Conservation (phyloP, 352 stramenopile species). For the Blastocystis sp. region DNA sequence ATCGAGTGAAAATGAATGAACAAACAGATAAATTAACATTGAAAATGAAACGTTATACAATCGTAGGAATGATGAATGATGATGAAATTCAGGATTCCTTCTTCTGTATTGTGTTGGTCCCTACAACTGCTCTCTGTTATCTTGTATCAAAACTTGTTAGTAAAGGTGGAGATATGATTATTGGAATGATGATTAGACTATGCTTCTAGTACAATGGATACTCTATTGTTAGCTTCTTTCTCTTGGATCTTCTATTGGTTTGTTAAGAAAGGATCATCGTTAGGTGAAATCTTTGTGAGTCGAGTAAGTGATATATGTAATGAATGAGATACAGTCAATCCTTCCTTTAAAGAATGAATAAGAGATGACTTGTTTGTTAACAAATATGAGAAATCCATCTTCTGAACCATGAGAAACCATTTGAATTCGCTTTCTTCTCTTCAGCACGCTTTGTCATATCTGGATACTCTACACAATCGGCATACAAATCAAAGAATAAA, state of each 20-base stretch:
- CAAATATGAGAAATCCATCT: slow-evolving; percentile 23
- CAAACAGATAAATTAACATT: slow-evolving; percentile 73
- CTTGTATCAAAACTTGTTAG: slow-evolving; percentile 65
- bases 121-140: slow-evolving; percentile 40
- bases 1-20: slow-evolving; percentile 66
- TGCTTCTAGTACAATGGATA: background rate
- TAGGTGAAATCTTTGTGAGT: slow-evolving; percentile 72
- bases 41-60: slow-evolving; percentile 66
- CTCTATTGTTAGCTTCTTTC: slow-evolving; percentile 68
- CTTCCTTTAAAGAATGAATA: background rate
- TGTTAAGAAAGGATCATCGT: slow-evolving; percentile 73
- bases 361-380: background rate
- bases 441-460: background rate
- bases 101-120: slow-evolving; percentile 70
- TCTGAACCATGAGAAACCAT: background rate
- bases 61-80: slow-evolving; percentile 69
- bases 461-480: slow-evolving; percentile 28
- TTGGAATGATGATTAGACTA: background rate
- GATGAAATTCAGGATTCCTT: slow-evolving; percentile 45
- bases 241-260: slow-evolving; percentile 69
- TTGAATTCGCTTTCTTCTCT: background rate
- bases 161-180: background rate
- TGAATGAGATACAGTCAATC: background rate
- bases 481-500: slow-evolving; percentile 50
- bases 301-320: slow-evolving; percentile 69